These are phyloP conservation scores for Skeletonema menzelii DNA, from an alignment of 108 stramenopile genomes.

Conservation along the genomic window DNA sequence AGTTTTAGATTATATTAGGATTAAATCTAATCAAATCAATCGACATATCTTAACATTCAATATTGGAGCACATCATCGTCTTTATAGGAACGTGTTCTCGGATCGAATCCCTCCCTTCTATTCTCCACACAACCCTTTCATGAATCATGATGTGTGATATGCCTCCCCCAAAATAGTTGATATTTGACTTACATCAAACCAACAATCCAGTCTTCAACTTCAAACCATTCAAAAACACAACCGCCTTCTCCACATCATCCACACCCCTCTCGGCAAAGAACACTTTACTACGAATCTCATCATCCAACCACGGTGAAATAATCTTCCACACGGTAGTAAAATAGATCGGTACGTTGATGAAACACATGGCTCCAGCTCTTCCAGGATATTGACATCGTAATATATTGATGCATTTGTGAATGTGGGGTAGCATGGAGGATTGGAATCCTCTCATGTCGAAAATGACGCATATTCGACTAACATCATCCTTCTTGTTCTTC, in stretches of 20 bases:
- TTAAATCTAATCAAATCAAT: no score
- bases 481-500: not conserved
- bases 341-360: not conserved
- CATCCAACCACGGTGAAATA: conserved; percentile 7
- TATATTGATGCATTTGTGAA: conserved; percentile 4
- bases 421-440: not conserved
- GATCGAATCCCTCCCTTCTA: no score
- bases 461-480: not conserved
- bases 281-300: conserved; percentile 6
- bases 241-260: not conserved
- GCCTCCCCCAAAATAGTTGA: no score
- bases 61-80: no score
- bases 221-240: conserved; percentile 2
- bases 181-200: no score
- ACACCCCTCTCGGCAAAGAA: not conserved
- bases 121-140: no score
- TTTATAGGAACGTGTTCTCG: no score
- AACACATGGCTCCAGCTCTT: conserved; percentile 5
- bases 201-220: not conserved
- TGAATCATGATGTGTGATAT: no score
- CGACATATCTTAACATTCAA: no score
- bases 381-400: conserved; percentile 4
- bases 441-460: conserved; percentile 8
- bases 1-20: no score
- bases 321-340: conserved; percentile 1